Evolutionary conservation across 768 basidiomycete genomes (phyloP), one percentile per base, ranked within the genome.

Genomic region (Hygrophorus pudorinus): DNA sequence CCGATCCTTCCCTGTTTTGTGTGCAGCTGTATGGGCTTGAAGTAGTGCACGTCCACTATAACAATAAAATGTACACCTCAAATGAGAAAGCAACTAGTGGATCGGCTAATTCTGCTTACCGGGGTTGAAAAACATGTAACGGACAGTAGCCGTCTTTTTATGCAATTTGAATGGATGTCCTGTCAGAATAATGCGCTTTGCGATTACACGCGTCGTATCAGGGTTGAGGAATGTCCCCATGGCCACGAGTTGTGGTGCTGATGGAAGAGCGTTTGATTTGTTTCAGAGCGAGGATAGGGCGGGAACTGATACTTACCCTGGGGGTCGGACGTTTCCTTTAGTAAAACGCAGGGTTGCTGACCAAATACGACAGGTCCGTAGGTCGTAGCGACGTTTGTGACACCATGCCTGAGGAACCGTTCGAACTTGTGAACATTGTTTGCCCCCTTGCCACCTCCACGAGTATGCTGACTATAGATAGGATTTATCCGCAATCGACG

Each of bases 351-450:
- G 10, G 89, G 78, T 58, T 81, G 78, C 42, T 79, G 83, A 11
- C 94, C 94, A 51, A 96, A 96, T 3, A 76, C 71, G 31, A 93
- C 78, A 1, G 94, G 91, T 4, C 85, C 91, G 56, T 90, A 99
- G 1, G 79, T 75, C 5, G 91, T 94, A 2, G 86, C 92, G 16
- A 98, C 85, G 45, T 67, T 75, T 2, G 86, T 85, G 27, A 70
- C 65, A 4, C 92, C 87, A 54, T 88, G 89, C 33, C 85, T 78
- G 21, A 97, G 70, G 63, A 79, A 99, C 27, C 87, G 78, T 64
- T 96, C 90, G 44, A 85, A 93, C 57, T 97, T 99, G 72, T 98
- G 93, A 2, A 96, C 91, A 54, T 98, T 97, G 70, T 99, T 99
- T 34, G 79, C 71, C 9, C 92, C 91, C 59, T 83, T 87, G 12